Evolutionary conservation across 2,329 filamentous ascomycete species (phyloP).

Genomic region (Hypoxylon sp.): DNA sequence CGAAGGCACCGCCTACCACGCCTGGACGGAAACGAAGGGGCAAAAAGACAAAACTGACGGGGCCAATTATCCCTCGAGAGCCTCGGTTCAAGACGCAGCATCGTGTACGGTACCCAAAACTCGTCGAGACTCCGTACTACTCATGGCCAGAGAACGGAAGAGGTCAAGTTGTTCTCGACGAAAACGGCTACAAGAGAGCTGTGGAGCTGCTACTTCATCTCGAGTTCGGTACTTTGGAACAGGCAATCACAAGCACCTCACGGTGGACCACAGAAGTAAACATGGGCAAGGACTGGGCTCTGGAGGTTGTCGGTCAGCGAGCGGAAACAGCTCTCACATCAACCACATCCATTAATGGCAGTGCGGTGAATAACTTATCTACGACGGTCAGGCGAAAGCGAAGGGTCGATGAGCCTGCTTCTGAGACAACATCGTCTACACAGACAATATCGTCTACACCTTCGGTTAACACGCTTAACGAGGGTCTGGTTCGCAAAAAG

Average conservation of each 20-base stretch:
- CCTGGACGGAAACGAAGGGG: constrained; percentile 51
- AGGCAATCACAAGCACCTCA: constrained; percentile 69
- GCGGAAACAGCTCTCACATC: constrained; percentile 36
- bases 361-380: constrained; percentile 56
- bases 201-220: constrained; percentile 75
- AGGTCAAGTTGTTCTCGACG: constrained; percentile 69
- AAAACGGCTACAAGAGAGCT: constrained; percentile 71
- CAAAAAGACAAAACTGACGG: constrained; percentile 59
- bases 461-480: constrained; percentile 48
- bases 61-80: constrained; percentile 68
- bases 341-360: constrained; percentile 14
- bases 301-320: constrained; percentile 56
- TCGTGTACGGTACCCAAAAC: constrained; percentile 58
- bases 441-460: not conserved
- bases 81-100: constrained; percentile 70
- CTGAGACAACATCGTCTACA: not conserved
- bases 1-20: constrained; percentile 12
- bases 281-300: constrained; percentile 60
- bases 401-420: constrained; percentile 28
- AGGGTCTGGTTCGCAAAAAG: constrained; percentile 59
- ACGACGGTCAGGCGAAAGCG: constrained; percentile 59
- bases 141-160: constrained; percentile 69
- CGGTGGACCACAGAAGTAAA: constrained; percentile 76
- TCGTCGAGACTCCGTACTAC: constrained; percentile 68
- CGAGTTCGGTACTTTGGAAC: constrained; percentile 72